Conservation (phyloP, 2,329 filamentous ascomycete species). For the Graphiopsis chlorocephala region DNA sequence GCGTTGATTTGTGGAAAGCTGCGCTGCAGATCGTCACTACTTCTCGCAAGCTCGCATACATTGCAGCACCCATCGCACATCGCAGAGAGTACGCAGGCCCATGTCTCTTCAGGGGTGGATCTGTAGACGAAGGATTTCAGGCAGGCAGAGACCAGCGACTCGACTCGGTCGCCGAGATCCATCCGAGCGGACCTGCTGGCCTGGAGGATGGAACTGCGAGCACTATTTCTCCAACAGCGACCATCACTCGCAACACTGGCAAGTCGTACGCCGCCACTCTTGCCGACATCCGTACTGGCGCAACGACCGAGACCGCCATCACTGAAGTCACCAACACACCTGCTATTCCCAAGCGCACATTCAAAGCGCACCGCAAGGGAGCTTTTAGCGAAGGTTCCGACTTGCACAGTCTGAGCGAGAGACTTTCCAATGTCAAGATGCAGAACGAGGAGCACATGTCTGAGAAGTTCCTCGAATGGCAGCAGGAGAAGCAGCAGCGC, state of each 20-base stretch:
- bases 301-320: constrained; percentile 27
- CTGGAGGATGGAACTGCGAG: background rate
- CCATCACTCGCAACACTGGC: constrained; percentile 9
- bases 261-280: constrained; percentile 30
- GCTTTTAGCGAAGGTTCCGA: constrained; percentile 33
- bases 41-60: constrained; percentile 31
- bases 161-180: background rate
- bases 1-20: constrained; percentile 40
- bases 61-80: constrained; percentile 21
- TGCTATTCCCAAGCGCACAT: constrained; percentile 28
- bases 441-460: constrained; percentile 19
- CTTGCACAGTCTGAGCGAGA: constrained; percentile 25
- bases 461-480: constrained; percentile 27
- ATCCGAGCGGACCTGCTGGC: background rate
- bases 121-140: background rate
- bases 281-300: constrained; percentile 18
- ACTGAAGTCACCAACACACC: constrained; percentile 30
- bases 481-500: constrained; percentile 21
- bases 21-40: constrained; percentile 33
- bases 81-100: constrained; percentile 19
- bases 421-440: constrained; percentile 23
- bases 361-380: constrained; percentile 32
- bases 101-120: constrained; percentile 15
- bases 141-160: background rate
- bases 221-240: background rate